Evolutionary conservation across 768 basidiomycete genomes (phyloP).

Genomic region (Tricholoma matsutake): DNA sequence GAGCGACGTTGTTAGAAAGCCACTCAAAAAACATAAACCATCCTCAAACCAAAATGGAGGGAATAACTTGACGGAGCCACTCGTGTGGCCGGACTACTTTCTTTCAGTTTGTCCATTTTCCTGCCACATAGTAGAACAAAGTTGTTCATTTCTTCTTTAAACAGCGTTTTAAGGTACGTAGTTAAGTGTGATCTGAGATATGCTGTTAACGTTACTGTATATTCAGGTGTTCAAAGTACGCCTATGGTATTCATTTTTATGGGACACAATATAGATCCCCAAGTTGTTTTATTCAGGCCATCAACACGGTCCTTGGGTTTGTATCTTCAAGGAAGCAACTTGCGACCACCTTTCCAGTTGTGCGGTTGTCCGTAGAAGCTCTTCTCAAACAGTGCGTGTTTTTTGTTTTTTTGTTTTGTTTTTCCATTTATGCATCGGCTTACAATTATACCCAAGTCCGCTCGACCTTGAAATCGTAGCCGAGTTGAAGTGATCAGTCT

Average conservation of each 20-base stretch:
- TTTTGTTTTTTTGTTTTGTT: not conserved
- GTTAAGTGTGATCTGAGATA: not conserved
- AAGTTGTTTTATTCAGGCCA: constrained; percentile 45
- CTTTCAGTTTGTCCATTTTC: constrained; percentile 40
- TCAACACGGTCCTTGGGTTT: constrained; percentile 89
- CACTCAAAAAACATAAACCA: constrained; percentile 1
- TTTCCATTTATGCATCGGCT: constrained; percentile 1
- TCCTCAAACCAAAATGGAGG: constrained; percentile 6
- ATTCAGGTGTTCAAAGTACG: constrained; percentile 34
- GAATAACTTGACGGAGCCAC: constrained; percentile 4
- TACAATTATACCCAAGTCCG: constrained; percentile 46
- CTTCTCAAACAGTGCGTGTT: constrained; percentile 69
- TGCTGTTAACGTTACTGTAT: not conserved
- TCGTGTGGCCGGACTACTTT: constrained; percentile 64
- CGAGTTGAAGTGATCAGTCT: constrained; percentile 68
- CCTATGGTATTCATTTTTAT: not conserved
- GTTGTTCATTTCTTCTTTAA: not conserved
- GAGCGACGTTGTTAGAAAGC: constrained; percentile 1
- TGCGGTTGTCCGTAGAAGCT: constrained; percentile 77
- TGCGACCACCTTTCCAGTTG: constrained; percentile 72
- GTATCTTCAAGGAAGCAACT: constrained; percentile 78
- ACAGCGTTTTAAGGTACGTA: constrained; percentile 59
- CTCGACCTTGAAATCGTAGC: constrained; percentile 76
- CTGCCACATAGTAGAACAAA: constrained; percentile 3
- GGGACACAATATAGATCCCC: not conserved